phyloP scores from a whole-genome alignment of 225 moss, liverwort and hornwort genomes.

The Pleurozium schreberi region DNA sequence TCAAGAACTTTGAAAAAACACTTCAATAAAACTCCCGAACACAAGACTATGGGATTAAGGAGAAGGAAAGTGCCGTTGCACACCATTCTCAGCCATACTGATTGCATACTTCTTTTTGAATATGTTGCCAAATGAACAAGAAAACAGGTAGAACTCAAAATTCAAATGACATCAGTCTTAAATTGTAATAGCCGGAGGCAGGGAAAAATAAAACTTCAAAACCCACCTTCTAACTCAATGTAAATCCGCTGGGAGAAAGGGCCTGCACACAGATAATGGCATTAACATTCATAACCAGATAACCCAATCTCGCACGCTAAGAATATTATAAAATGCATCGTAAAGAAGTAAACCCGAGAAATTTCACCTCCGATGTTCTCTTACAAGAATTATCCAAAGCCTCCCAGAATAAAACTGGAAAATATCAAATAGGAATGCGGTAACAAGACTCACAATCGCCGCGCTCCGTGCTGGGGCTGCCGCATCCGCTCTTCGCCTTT shows the following conservation, averaged over 20 bases:
- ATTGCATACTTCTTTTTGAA: neutral
- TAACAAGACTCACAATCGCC: conserved; percentile 53
- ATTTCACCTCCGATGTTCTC: neutral
- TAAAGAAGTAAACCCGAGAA: neutral
- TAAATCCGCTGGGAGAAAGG: conserved; percentile 86
- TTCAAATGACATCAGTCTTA: neutral
- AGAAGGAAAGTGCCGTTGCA: neutral
- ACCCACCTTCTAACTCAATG: conserved; percentile 56
- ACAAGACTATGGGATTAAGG: neutral
- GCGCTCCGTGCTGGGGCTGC: conserved; percentile 66
- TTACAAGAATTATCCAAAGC: neutral
- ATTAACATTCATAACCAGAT: neutral
- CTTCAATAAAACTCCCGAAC: neutral
- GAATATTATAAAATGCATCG: too few relatives aligned
- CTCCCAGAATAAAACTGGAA: neutral
- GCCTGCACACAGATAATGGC: conserved; percentile 11
- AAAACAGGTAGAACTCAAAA: neutral
- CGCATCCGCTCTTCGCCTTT: conserved; percentile 70
- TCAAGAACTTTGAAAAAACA: neutral
- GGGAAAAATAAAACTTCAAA: neutral
- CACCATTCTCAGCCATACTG: neutral
- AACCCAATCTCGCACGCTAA: neutral
- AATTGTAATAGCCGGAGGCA: neutral
- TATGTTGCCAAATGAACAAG: neutral
- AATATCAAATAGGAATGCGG: neutral